These are phyloP conservation scores for Monosporascus sp. DNA, from an alignment of 2,329 filamentous ascomycete genomes.

Conservation along the genomic window DNA sequence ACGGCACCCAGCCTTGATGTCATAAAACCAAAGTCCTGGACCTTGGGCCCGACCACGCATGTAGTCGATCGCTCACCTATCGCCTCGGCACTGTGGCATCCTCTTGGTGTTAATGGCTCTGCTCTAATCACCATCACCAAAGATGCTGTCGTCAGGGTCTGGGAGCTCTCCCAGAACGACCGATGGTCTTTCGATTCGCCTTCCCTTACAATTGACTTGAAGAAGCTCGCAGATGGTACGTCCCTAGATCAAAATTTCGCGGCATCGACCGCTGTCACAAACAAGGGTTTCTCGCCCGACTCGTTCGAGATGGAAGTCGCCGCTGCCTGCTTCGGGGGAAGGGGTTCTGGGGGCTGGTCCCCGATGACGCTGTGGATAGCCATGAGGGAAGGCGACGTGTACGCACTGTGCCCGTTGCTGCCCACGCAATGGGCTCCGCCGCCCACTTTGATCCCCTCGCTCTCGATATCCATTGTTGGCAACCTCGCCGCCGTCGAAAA, in stretches of 20 bases:
- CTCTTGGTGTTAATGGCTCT: conserved; percentile 73
- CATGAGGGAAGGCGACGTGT: conserved; percentile 91
- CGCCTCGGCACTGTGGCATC: conserved; percentile 85
- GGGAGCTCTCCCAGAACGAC: conserved; percentile 82
- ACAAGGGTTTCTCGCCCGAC: conserved; percentile 82
- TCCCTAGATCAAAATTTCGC: conserved; percentile 78
- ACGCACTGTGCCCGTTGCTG: conserved; percentile 85
- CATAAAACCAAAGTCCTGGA: conserved; percentile 79
- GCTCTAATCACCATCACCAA: conserved; percentile 84
- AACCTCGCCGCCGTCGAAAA: conserved; percentile 61
- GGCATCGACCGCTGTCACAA: conserved; percentile 67
- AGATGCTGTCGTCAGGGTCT: conserved; percentile 82
- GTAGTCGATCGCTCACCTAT: conserved; percentile 80
- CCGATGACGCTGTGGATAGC: conserved; percentile 95
- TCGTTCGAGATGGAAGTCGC: conserved; percentile 91
- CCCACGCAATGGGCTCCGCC: conserved; percentile 81
- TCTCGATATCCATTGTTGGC: conserved; percentile 77
- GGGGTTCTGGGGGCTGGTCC: conserved; percentile 76
- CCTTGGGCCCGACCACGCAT: conserved; percentile 87
- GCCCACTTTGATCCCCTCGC: conserved; percentile 70
- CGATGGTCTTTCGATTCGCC: conserved; percentile 84
- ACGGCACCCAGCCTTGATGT: conserved; percentile 61
- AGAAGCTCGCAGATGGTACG: conserved; percentile 80
- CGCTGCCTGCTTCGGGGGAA: conserved; percentile 70
- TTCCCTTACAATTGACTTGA: conserved; percentile 77